Evolutionary conservation across 225 moss, liverwort and hornwort genomes (phyloP), one percentile per base, ranked within the genome.

Genomic region (Physcomitrellopsis africana): DNA sequence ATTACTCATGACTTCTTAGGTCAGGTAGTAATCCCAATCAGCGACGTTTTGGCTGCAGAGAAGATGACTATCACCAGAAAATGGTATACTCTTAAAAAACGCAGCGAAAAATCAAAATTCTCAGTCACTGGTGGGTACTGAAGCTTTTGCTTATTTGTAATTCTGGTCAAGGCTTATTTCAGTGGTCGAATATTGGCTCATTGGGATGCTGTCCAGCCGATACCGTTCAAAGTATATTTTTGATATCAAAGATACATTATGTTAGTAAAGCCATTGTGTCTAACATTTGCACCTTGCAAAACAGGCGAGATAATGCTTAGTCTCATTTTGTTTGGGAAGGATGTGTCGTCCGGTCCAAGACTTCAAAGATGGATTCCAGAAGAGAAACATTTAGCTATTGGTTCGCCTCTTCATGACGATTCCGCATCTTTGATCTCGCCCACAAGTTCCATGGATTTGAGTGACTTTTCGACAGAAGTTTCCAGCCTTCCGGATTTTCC

Each of bases 1-100:
- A 92, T 96, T 69, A 67, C 79, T 8, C 63, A 80, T 43, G 90
- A 96, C 67, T 96, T 96, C 45, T 75, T 96, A 45, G 96, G 96
- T 14, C 94, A 90, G 85, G 77, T 83, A 12, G 88, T 76, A 58
- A 81, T 96, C 18, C 69, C 86, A 19, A 77, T 96, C 13, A 71
- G 80, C 18, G 79, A 77, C 42, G 67, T 96, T 22, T 77, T 92
- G 73, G 70, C 75, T 51, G 79, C 86, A 9, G 92, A 92, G 68
- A 91, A 92, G 71, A 86, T 91, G 66, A 75, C 85, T 48, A 70
- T 96, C 55, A 18, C 85, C 9, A 82, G 69, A 24, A 37, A 84
- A 17, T 92, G 94, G 94, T 87, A 80, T 44, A 58, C 75, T 48
- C 91, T 96, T 11, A 82, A 89, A 27, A 84, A 92, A 76, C 81